Percentiles rank a stretch among this genome's conserved stretches.
Evolutionary conservation across 2,329 filamentous ascomycete genomes (phyloP).

Genomic region (Geoglossum cookeanum): DNA sequence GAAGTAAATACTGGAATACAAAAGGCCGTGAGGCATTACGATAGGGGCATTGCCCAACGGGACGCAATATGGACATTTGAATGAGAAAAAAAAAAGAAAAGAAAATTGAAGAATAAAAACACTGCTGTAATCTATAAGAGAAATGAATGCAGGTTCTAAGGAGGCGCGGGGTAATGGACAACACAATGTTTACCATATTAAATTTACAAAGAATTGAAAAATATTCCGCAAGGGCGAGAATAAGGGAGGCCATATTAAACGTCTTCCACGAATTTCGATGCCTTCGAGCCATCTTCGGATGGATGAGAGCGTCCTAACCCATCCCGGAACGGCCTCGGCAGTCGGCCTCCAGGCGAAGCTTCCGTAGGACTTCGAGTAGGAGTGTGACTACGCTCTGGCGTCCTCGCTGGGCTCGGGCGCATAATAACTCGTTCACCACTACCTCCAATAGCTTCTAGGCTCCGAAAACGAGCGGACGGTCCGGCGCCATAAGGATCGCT

Average conservation of each 20-base stretch:
- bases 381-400: slow-evolving; percentile 36
- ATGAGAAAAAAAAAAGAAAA: no score
- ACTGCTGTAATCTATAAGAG: not conserved
- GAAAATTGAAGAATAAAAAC: not conserved
- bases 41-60: no score
- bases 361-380: slow-evolving; percentile 19
- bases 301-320: slow-evolving; percentile 23
- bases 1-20: no score
- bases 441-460: not conserved
- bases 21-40: no score
- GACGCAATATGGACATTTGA: not conserved
- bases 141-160: not conserved
- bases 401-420: slow-evolving; percentile 45
- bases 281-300: slow-evolving; percentile 26
- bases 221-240: not conserved
- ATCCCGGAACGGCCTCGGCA: slow-evolving; percentile 13
- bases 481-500: not conserved
- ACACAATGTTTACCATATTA: not conserved
- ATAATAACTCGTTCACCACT: slow-evolving; percentile 38
- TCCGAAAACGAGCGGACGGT: slow-evolving; percentile 5
- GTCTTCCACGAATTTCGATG: slow-evolving; percentile 28
- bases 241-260: slow-evolving; percentile 12
- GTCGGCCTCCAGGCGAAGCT: slow-evolving; percentile 11
- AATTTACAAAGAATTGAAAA: not conserved
- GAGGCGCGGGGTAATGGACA: not conserved